Evolutionary conservation across 208 protist genomes (phyloP).

Genomic region (Trypanosoma melophagium): DNA sequence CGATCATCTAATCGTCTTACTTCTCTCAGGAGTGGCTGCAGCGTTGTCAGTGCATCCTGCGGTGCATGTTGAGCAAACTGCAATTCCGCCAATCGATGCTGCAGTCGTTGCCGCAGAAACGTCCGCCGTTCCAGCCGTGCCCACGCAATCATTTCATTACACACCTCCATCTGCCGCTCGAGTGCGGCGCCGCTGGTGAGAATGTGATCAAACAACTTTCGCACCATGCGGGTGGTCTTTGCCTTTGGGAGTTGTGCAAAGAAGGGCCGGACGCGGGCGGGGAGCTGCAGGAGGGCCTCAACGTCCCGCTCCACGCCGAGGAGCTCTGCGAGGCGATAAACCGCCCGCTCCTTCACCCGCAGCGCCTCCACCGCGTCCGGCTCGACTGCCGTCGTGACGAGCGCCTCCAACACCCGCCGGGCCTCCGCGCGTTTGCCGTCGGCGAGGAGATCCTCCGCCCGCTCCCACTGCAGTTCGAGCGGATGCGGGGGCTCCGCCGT

Average conservation of each 20-base stretch:
- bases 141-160: conserved; percentile 95
- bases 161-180: conserved; percentile 88
- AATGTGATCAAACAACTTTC: conserved; percentile 85
- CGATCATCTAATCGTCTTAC: conserved; percentile 98
- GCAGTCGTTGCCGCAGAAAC: conserved; percentile 96
- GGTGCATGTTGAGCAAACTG: conserved; percentile 89
- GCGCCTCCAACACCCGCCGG: conserved; percentile 44
- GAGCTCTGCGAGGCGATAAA: conserved; percentile 77
- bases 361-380: conserved; percentile 64
- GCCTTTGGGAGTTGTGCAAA: conserved; percentile 87
- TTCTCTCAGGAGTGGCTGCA: conserved; percentile 90
- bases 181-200: conserved; percentile 78
- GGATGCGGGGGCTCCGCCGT: not conserved
- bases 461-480: conserved; percentile 32
- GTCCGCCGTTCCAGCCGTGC: conserved; percentile 93
- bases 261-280: conserved; percentile 64
- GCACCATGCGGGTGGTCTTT: conserved; percentile 92
- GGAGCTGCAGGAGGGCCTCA: conserved; percentile 60
- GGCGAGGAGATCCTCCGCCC: conserved; percentile 58
- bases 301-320: conserved; percentile 52
- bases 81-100: conserved; percentile 92
- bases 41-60: conserved; percentile 72
- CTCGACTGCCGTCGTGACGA: conserved; percentile 39
- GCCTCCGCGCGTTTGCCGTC: conserved; percentile 64
- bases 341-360: conserved; percentile 75